Base-by-base conservation (phyloP, 106 monocot genomes). In the Phalaenopsis aphrodite region DNA sequence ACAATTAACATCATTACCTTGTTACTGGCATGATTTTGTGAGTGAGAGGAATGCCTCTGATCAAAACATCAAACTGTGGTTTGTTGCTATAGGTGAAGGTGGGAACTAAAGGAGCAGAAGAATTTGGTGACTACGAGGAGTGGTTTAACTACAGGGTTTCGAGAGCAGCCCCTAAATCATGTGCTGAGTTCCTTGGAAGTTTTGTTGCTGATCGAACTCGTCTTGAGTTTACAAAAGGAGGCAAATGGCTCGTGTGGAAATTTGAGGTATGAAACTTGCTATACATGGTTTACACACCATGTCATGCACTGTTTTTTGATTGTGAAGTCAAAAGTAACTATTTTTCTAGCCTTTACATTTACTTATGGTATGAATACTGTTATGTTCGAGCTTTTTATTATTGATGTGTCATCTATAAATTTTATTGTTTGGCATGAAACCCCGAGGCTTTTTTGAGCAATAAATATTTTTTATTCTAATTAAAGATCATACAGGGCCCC, bases 241-340 rank as follows among this genome's bases (percentile, higher is more conserved):
- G 96, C 12, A 97, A 97, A 86, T 97, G 96, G 96, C 94, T 97
- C 75, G 96, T 97, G 3, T 94, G 94, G 96, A 92, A 91, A 83
- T 97, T 92, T 74, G 96, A 97, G 96, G 96, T 97, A 87, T 80
- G 66, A 12, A 5, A 4, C 5, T 1, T 52, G 52, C 12, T 52
- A 52, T 52, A 14, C 9, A 52, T 52, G 12, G 14, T 45, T 4
- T 45, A 1, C 43, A 14, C 1, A 52, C 52, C 10, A 12, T 52
- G 52, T 52, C 52, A 52, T 52, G 52, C 3, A 52, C 52, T 52
- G 12, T 52, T 52, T 52, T 5, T 52, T 52, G 12, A 10, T 52
- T 52, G 10, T 52, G 52, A 14, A 10, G 14, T 52, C 52, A 1
- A 52, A 30, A 52, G 12, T 12, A 52, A 14, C 12, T 49, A 2